Evolutionary conservation across 2,329 filamentous ascomycete species (phyloP).

Genomic region (Claviceps sp.): DNA sequence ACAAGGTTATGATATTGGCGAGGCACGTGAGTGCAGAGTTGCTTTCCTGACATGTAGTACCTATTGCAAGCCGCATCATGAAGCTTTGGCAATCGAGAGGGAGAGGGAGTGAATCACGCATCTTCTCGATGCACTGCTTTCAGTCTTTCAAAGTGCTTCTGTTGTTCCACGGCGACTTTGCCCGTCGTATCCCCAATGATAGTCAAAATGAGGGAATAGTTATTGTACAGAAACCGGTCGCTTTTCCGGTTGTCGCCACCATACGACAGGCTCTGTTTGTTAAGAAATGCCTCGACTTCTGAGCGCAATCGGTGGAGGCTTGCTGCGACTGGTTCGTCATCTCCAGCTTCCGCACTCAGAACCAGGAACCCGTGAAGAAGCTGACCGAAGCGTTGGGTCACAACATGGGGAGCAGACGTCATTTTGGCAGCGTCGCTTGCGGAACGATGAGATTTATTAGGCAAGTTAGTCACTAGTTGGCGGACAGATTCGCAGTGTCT

Average conservation of each 20-base stretch:
- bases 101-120: conserved; percentile 2
- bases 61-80: background rate
- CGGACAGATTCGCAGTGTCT: conserved; percentile 80
- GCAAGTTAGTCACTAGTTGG: conserved; percentile 40
- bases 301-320: conserved; percentile 63
- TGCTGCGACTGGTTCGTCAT: conserved; percentile 81
- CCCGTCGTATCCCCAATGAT: conserved; percentile 72
- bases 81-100: background rate
- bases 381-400: conserved; percentile 93
- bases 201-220: conserved; percentile 86
- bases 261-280: conserved; percentile 61
- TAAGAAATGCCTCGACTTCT: conserved; percentile 75
- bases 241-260: conserved; percentile 64
- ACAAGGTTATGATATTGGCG: background rate
- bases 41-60: no score
- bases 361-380: conserved; percentile 73
- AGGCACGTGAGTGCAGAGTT: background rate
- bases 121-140: conserved; percentile 44
- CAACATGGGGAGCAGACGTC: conserved; percentile 74
- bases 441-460: conserved; percentile 25
- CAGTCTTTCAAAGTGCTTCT: conserved; percentile 57
- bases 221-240: conserved; percentile 85
- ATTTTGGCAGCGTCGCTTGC: conserved; percentile 42
- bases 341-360: conserved; percentile 78
- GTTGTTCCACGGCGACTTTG: conserved; percentile 61